Base-by-base conservation (phyloP, 2,329 filamentous ascomycete genomes). In the Aspergillus quadricinctus region DNA sequence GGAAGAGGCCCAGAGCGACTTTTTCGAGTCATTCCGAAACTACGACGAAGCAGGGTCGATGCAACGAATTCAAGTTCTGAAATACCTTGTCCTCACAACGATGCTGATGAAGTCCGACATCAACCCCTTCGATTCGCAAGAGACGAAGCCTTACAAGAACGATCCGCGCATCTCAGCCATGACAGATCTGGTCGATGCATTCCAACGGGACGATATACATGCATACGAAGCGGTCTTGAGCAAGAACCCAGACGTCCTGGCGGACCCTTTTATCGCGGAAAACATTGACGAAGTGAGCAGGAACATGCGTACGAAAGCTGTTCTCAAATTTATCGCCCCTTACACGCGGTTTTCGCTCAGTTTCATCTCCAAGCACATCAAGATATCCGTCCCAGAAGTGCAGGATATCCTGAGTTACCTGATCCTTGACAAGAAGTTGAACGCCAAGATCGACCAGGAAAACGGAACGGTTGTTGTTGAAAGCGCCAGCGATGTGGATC, bases 31-130 rank as follows among this genome's bases (percentile, higher is more conserved):
- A 1, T 99, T 99, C 80, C 89, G 92, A 56, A 97, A 97, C 78
- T 99, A 97, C 77, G 94, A 99, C 72, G 94, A 99, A 79, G 94
- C 94, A 43, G 94, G 94, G 48, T 97, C 92, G 27, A 83, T 97
- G 67, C 93, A 97, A 74, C 86, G 94, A 49, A 97, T 97, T 65
- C 93, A 97, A 74, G 94, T 97, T 17, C 84, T 99, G 65, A 97
- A 97, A 77, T 99, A 99, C 69, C 83, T 99, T 29, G 88, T 99
- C 29, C 83, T 99, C 57, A 93, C 93, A 27, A 97, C 93, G 45
- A 97, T 99, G 94, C 81, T 99, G 57, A 97, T 96, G 90, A 92
- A 93, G 71, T 97, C 93, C 43, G 87, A 95, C 74, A 99, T 99
- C 83, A 97, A 97, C 73, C 94, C 94, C 0, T 97, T 99, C 73